Percentiles rank a stretch among this genome's conserved stretches.
These are phyloP conservation scores for Gymnopilus dilepis DNA, from an alignment of 768 basidiomycete species.

Conservation along the genomic window DNA sequence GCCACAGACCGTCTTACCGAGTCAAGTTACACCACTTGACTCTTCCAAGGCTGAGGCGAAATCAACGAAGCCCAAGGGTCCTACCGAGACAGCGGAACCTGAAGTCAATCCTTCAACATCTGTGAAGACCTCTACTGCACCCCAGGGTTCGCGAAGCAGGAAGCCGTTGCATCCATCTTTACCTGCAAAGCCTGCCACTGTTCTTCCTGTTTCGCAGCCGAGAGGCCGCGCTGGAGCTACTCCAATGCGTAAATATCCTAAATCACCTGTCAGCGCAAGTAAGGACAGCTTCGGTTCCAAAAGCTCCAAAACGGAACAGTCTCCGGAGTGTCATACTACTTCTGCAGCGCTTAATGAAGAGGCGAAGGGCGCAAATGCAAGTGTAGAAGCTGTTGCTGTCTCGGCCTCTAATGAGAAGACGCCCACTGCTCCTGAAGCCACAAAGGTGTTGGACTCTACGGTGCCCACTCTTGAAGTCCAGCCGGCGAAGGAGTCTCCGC, in stretches of 20 bases:
- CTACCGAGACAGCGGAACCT: not conserved
- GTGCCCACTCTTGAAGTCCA: not conserved
- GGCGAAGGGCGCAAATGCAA: not conserved
- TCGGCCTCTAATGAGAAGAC: not conserved
- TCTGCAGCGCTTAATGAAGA: not conserved
- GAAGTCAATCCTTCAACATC: not conserved
- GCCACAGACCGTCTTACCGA: not conserved
- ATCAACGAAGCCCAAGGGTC: not conserved
- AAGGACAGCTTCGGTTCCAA: slow-evolving; percentile 30
- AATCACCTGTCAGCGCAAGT: slow-evolving; percentile 11
- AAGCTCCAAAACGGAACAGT: not conserved
- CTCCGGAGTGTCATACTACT: not conserved
- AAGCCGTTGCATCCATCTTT: slow-evolving; percentile 49
- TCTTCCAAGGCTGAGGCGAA: not conserved
- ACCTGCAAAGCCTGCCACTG: slow-evolving; percentile 48
- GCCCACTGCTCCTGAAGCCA: not conserved
- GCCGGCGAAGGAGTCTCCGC: not conserved
- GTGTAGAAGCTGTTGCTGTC: not conserved
- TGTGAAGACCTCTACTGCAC: not conserved
- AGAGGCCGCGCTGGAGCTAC: slow-evolving; percentile 27
- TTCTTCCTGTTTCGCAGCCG: slow-evolving; percentile 16
- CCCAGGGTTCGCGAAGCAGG: slow-evolving; percentile 11
- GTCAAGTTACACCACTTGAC: not conserved
- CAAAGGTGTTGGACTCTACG: not conserved
- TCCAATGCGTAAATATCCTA: slow-evolving; percentile 28